These are phyloP conservation scores for Globisporangium radiosum DNA, from an alignment of 352 stramenopile species.

Conservation along the genomic window DNA sequence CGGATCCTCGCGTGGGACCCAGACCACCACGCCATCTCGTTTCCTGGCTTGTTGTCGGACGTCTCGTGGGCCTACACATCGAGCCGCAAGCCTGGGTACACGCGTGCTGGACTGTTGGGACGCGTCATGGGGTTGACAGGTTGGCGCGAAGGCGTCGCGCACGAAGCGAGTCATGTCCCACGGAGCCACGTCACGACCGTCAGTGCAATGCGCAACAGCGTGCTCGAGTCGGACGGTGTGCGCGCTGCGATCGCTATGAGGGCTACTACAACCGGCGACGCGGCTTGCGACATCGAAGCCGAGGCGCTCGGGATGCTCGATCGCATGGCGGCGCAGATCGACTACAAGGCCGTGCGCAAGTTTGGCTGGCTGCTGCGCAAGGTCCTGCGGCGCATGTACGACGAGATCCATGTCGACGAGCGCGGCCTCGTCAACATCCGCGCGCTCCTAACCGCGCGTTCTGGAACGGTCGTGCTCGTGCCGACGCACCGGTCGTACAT, in stretches of 20 bases:
- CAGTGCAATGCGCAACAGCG: conserved; percentile 55
- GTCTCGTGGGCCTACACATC: conserved; percentile 88
- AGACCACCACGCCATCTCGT: conserved; percentile 85
- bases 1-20: conserved; percentile 85
- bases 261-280: conserved; percentile 20
- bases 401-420: conserved; percentile 84
- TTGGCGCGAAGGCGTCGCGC: conserved; percentile 80
- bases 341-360: conserved; percentile 73
- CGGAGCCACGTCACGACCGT: conserved; percentile 57
- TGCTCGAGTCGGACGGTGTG: conserved; percentile 60
- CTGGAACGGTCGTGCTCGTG: conserved; percentile 73
- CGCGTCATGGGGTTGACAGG: conserved; percentile 84
- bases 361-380: conserved; percentile 80
- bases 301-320: conserved; percentile 59
- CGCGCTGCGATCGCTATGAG: conserved; percentile 43
- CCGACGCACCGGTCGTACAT: conserved; percentile 82
- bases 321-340: conserved; percentile 69
- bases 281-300: conserved; percentile 40
- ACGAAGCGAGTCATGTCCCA: conserved; percentile 83
- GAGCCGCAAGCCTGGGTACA: conserved; percentile 84
- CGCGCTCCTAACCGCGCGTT: conserved; percentile 27
- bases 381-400: conserved; percentile 79
- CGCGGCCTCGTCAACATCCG: conserved; percentile 61
- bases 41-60: conserved; percentile 77
- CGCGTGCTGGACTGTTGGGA: conserved; percentile 70